Conservation (phyloP, 345 rosid species). For the sweet orange (Citrus sinensis) region DNA sequence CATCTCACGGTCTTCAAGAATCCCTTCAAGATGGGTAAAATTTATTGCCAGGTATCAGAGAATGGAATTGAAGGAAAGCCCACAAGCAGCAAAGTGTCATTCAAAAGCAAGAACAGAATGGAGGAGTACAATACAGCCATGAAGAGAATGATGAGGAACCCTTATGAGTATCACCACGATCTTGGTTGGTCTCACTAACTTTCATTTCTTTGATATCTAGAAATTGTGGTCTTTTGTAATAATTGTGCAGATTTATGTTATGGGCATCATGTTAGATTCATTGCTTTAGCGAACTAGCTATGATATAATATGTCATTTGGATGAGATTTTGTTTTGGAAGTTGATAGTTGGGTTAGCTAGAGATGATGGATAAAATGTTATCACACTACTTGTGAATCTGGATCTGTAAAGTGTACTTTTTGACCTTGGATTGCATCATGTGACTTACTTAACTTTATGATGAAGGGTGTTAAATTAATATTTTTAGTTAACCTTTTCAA, state of each 20-base stretch:
- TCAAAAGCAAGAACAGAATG: slow-evolving; percentile 45
- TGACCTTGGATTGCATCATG: slow-evolving; percentile 5
- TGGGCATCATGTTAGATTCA: background rate
- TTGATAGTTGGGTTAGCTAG: background rate
- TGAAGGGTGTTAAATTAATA: background rate
- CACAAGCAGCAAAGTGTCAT: slow-evolving; percentile 23
- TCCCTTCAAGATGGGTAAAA: slow-evolving; percentile 22
- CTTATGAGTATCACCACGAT: slow-evolving; percentile 93
- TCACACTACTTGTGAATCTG: slow-evolving; percentile 11
- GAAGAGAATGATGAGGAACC: slow-evolving; percentile 90
- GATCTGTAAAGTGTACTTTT: slow-evolving; percentile 16
- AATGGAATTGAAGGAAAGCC: slow-evolving; percentile 37
- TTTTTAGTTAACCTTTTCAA: background rate
- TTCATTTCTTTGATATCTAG: background rate
- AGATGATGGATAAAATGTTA: background rate
- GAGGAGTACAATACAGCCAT: slow-evolving; percentile 77
- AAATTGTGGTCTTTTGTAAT: background rate
- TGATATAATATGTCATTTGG: background rate
- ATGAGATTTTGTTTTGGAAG: slow-evolving; percentile 7
- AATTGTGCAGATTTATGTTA: background rate
- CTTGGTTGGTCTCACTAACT: slow-evolving; percentile 42
- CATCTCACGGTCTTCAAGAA: slow-evolving; percentile 20
- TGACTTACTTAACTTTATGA: slow-evolving; percentile 3
- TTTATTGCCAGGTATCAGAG: slow-evolving; percentile 44
- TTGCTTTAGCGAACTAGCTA: background rate